Conservation (phyloP, 352 stramenopile genomes). For the Thalassiosira livingstoniorum region DNA sequence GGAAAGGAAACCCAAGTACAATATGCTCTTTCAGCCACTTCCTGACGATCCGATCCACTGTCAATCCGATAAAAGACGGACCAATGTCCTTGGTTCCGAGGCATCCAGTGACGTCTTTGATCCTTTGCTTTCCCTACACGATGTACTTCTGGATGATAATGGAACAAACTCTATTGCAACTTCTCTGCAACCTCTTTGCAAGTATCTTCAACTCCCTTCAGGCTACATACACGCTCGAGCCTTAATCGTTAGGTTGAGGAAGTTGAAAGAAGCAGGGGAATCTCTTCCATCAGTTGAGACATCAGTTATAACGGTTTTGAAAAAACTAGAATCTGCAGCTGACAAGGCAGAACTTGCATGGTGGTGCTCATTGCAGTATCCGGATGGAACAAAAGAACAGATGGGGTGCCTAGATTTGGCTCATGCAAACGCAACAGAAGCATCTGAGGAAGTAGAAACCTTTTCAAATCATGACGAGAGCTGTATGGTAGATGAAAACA, state of each 20-base stretch:
- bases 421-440: slow-evolving; percentile 72
- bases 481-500: slow-evolving; percentile 50
- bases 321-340: slow-evolving; percentile 61
- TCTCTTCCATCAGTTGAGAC: slow-evolving; percentile 69
- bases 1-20: slow-evolving; percentile 67
- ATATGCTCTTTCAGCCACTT: slow-evolving; percentile 73
- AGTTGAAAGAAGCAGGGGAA: slow-evolving; percentile 48
- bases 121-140: slow-evolving; percentile 70
- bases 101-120: slow-evolving; percentile 66
- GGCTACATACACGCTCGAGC: slow-evolving; percentile 80
- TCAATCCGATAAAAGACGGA: slow-evolving; percentile 7
- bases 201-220: slow-evolving; percentile 69
- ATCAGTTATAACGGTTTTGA: slow-evolving; percentile 69
- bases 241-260: slow-evolving; percentile 69
- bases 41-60: slow-evolving; percentile 49
- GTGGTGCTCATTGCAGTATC: slow-evolving; percentile 78
- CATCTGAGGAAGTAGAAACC: slow-evolving; percentile 75
- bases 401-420: slow-evolving; percentile 79
- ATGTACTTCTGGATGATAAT: slow-evolving; percentile 56
- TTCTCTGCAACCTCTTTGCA: slow-evolving; percentile 76
- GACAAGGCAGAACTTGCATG: slow-evolving; percentile 77
- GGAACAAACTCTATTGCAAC: slow-evolving; percentile 57
- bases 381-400: slow-evolving; percentile 62
- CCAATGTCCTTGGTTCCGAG: slow-evolving; percentile 57
- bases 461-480: slow-evolving; percentile 3